Evolutionary conservation across 2,329 filamentous ascomycete genomes (phyloP).

Genomic region (Periconia sp.): DNA sequence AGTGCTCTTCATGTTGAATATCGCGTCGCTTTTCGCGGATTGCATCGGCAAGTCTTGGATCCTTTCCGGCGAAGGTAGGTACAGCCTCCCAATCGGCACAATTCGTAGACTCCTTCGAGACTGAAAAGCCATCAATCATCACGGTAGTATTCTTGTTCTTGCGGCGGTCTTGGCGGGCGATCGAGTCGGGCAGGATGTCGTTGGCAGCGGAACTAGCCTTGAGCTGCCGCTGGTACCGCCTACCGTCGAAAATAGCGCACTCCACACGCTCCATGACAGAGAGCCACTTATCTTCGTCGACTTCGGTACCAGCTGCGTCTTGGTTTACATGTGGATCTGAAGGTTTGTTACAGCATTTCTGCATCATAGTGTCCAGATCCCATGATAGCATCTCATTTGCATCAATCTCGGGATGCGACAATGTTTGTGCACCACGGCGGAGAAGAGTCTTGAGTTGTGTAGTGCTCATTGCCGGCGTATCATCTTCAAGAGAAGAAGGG

Average conservation of each 20-base stretch:
- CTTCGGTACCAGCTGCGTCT: constrained; percentile 43
- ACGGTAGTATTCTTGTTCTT: constrained; percentile 64
- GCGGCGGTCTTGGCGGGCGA: constrained; percentile 56
- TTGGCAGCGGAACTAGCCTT: constrained; percentile 32
- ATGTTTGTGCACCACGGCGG: constrained; percentile 60
- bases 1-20: constrained; percentile 58
- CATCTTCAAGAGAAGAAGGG: constrained; percentile 44
- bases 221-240: constrained; percentile 54
- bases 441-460: constrained; percentile 61
- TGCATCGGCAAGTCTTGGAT: constrained; percentile 57
- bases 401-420: constrained; percentile 60
- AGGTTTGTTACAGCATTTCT: constrained; percentile 61
- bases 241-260: constrained; percentile 63
- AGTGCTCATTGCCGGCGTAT: constrained; percentile 59
- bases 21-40: constrained; percentile 56
- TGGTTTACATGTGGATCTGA: constrained; percentile 47
- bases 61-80: constrained; percentile 62
- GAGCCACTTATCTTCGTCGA: constrained; percentile 63
- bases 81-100: constrained; percentile 64
- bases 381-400: constrained; percentile 64
- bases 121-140: constrained; percentile 61
- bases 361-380: constrained; percentile 61
- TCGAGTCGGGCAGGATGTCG: constrained; percentile 46
- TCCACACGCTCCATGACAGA: constrained; percentile 63
- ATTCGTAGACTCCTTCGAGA: constrained; percentile 62